Evolutionary conservation across 2,329 filamentous ascomycete species (phyloP).

Genomic region (Cladosporium sphaerospermum): DNA sequence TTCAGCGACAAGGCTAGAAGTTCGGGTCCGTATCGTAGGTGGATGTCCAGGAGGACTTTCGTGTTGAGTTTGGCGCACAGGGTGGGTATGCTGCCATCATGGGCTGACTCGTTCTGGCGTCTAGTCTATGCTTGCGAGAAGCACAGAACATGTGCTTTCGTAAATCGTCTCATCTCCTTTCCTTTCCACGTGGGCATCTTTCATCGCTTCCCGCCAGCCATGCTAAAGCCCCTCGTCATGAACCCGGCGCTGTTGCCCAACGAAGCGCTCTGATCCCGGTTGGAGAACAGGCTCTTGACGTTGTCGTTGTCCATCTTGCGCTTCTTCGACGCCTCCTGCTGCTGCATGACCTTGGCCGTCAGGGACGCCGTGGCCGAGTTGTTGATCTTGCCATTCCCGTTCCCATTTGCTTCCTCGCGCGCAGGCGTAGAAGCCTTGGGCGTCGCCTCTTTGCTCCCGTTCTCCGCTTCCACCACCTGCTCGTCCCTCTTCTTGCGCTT

Average conservation of each 20-base stretch:
- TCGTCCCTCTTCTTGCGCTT: slow-evolving; percentile 62
- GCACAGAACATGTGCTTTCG: no score
- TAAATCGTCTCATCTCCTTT: background rate
- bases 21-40: no score
- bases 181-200: background rate
- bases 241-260: slow-evolving; percentile 42
- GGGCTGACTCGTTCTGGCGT: no score
- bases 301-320: slow-evolving; percentile 58
- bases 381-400: slow-evolving; percentile 54
- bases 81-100: no score
- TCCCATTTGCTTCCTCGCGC: slow-evolving; percentile 8
- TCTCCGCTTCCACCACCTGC: slow-evolving; percentile 33
- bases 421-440: slow-evolving; percentile 2
- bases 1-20: no score
- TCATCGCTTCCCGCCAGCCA: slow-evolving; percentile 20
- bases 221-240: slow-evolving; percentile 44
- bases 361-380: slow-evolving; percentile 79
- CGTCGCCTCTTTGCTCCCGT: slow-evolving; percentile 15
- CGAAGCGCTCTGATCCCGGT: slow-evolving; percentile 31
- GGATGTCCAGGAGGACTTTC: no score
- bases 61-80: no score
- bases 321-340: slow-evolving; percentile 79
- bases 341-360: slow-evolving; percentile 77
- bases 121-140: no score
- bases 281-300: slow-evolving; percentile 43